Evolutionary conservation across 306 rosid species (phyloP).

Genomic region (Luffa aegyptiaca): DNA sequence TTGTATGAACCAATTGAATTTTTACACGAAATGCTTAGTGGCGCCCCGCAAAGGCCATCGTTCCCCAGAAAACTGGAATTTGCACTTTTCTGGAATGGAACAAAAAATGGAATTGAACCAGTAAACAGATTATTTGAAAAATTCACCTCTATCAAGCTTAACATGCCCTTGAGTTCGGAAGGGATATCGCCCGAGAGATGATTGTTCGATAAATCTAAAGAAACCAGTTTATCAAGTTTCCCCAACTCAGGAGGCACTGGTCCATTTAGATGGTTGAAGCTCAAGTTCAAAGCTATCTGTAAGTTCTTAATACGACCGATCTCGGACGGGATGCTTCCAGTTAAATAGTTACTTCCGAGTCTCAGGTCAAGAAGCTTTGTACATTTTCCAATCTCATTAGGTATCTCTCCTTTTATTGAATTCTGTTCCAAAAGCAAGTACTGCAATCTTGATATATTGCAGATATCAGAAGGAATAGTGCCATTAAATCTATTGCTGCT

Average conservation of each 20-base stretch:
- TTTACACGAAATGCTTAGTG: constrained; percentile 58
- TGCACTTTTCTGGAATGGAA: constrained; percentile 87
- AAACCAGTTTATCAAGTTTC: constrained; percentile 90
- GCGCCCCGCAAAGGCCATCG: constrained; percentile 90
- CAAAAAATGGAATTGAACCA: constrained; percentile 72
- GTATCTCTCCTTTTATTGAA: constrained; percentile 85
- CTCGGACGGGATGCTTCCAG: constrained; percentile 65
- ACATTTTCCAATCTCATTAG: constrained; percentile 82
- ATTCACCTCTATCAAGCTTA: constrained; percentile 96
- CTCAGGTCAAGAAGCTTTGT: constrained; percentile 73
- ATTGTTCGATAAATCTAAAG: constrained; percentile 83
- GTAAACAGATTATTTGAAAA: constrained; percentile 76
- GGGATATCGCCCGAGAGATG: constrained; percentile 75
- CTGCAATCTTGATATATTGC: constrained; percentile 76
- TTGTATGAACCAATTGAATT: constrained; percentile 31
- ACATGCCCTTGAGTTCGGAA: constrained; percentile 73
- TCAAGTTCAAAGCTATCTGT: constrained; percentile 88
- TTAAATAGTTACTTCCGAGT: constrained; percentile 76
- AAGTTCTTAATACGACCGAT: constrained; percentile 90
- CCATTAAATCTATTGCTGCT: constrained; percentile 91
- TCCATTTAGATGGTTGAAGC: constrained; percentile 87
- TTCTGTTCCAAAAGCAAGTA: constrained; percentile 84
- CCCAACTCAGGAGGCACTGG: constrained; percentile 71
- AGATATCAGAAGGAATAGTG: constrained; percentile 70
- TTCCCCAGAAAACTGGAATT: constrained; percentile 72